Conservation (phyloP, 805 yeast species). For the Zygoascus ofunaensis region DNA sequence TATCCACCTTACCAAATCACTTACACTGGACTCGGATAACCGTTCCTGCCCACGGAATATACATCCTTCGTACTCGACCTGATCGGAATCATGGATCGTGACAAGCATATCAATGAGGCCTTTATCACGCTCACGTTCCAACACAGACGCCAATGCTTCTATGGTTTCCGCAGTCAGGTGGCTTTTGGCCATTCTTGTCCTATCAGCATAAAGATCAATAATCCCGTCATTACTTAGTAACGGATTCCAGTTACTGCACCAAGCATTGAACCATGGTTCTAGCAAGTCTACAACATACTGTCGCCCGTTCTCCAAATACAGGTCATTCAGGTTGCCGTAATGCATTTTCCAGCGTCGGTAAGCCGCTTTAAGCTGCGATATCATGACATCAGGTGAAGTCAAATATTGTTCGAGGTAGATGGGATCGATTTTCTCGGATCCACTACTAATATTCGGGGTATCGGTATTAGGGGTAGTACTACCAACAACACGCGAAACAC, state of each 20-base stretch:
- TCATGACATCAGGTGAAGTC: slow-evolving; percentile 26
- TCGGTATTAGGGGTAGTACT: background rate
- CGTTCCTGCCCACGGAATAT: slow-evolving; percentile 11
- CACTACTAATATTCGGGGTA: background rate
- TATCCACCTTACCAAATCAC: slow-evolving; percentile 18
- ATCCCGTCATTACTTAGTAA: slow-evolving; percentile 13
- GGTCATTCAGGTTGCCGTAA: slow-evolving; percentile 24
- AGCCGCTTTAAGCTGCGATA: slow-evolving; percentile 24
- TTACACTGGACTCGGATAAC: slow-evolving; percentile 6
- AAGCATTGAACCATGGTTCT: slow-evolving; percentile 19
- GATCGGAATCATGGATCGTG: slow-evolving; percentile 12
- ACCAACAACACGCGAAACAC: slow-evolving; percentile 20
- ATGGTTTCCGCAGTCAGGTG: slow-evolving; percentile 13
- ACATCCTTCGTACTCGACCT: slow-evolving; percentile 16
- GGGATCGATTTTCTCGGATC: background rate
- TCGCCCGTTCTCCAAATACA: slow-evolving; percentile 1
- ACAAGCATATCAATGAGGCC: slow-evolving; percentile 16
- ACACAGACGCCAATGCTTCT: slow-evolving; percentile 12
- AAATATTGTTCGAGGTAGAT: background rate
- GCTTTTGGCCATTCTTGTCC: slow-evolving; percentile 13
- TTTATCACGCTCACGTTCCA: slow-evolving; percentile 8
- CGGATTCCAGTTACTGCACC: slow-evolving; percentile 17
- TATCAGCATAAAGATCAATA: slow-evolving; percentile 8
- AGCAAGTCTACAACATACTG: slow-evolving; percentile 6
- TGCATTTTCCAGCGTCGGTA: slow-evolving; percentile 30